Evolutionary conservation across 2,329 filamentous ascomycete genomes (phyloP).

Genomic region (Hymenoscyphus linearis): DNA sequence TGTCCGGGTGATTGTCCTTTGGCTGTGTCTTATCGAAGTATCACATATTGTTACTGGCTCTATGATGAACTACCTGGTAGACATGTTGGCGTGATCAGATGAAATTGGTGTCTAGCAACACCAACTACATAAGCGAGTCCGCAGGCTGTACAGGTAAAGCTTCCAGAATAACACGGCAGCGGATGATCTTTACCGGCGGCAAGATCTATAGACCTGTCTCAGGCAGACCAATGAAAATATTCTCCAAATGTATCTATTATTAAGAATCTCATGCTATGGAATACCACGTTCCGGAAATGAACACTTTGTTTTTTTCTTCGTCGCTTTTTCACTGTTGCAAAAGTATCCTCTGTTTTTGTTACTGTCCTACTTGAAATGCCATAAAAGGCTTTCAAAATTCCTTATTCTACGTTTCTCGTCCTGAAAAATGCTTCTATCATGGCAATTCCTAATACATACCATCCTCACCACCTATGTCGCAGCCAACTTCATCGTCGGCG

Average conservation of each 20-base stretch:
- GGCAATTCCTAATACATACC: constrained; percentile 9
- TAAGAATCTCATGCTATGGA: constrained; percentile 46
- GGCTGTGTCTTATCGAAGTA: background rate
- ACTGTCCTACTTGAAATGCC: background rate
- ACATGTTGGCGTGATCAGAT: constrained; percentile 16
- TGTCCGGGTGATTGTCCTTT: background rate
- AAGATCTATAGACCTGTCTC: constrained; percentile 12
- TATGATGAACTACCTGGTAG: background rate
- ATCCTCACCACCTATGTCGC: constrained; percentile 5
- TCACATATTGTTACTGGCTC: background rate
- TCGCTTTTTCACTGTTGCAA: background rate
- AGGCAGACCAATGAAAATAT: constrained; percentile 38
- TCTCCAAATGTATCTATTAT: constrained; percentile 42
- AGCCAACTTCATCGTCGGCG: constrained; percentile 12
- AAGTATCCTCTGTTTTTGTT: background rate
- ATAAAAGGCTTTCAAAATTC: background rate
- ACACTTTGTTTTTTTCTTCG: background rate
- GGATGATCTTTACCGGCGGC: constrained; percentile 17
- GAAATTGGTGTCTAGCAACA: constrained; percentile 10
- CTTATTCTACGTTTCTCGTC: background rate
- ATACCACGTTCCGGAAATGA: background rate
- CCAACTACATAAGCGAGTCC: constrained; percentile 13
- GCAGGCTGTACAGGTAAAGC: background rate
- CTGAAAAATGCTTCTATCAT: constrained; percentile 13
- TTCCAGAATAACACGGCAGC: constrained; percentile 3